A percentile compares a stretch with the other conserved stretches of the same genome.
These are phyloP conservation scores for Ophidiomyces ophidiicola DNA, from an alignment of 2,329 filamentous ascomycete genomes.

Conservation along the genomic window DNA sequence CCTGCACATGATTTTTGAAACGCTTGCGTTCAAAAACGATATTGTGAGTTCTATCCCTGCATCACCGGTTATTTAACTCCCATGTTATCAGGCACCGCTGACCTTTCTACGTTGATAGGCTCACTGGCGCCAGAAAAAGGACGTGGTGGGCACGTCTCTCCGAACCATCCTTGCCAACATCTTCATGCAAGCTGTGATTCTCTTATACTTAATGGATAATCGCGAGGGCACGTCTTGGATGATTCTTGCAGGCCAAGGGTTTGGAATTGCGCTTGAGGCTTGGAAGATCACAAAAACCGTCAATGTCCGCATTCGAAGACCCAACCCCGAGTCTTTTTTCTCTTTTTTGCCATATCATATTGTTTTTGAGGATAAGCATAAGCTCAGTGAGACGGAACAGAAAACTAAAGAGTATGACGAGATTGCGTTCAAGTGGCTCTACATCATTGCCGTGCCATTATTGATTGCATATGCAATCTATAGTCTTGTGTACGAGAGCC, in stretches of 20 bases:
- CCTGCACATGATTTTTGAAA: slow-evolving; percentile 89
- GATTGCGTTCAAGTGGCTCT: slow-evolving; percentile 96
- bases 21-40: slow-evolving; percentile 91
- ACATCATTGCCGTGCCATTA: slow-evolving; percentile 78
- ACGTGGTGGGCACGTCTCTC: slow-evolving; percentile 91
- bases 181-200: slow-evolving; percentile 92
- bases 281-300: slow-evolving; percentile 98
- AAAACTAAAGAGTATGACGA: slow-evolving; percentile 98
- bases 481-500: slow-evolving; percentile 79
- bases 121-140: slow-evolving; percentile 99
- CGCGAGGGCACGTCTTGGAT: slow-evolving; percentile 98
- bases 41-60: slow-evolving; percentile 44
- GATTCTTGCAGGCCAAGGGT: slow-evolving; percentile 86
- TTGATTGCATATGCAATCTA: slow-evolving; percentile 82
- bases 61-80: neutral
- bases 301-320: slow-evolving; percentile 66
- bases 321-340: slow-evolving; percentile 54
- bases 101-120: slow-evolving; percentile 32
- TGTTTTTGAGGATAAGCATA: slow-evolving; percentile 90
- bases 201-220: slow-evolving; percentile 94
- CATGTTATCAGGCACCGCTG: neutral
- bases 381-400: slow-evolving; percentile 85
- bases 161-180: slow-evolving; percentile 94
- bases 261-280: slow-evolving; percentile 64
- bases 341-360: slow-evolving; percentile 69